phyloP scores from a whole-genome alignment of 2,329 filamentous ascomycete species.

The Aspergillus sp. region DNA sequence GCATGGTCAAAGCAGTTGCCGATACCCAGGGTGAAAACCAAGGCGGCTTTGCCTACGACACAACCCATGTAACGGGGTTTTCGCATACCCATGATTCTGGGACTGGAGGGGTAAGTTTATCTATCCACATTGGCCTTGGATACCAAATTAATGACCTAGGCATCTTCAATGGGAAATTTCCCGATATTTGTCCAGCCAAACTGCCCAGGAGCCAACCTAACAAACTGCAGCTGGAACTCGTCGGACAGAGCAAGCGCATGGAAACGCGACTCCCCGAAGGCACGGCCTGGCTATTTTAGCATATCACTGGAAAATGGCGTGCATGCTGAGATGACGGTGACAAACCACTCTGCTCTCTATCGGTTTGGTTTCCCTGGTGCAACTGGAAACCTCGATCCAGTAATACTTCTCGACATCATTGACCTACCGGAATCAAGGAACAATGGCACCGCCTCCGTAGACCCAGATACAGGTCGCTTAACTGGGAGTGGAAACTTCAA shows the following conservation, averaged over 20 bases:
- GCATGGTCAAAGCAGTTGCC: slow-evolving; percentile 57
- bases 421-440: slow-evolving; percentile 63
- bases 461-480: slow-evolving; percentile 58
- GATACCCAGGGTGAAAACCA: slow-evolving; percentile 56
- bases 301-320: slow-evolving; percentile 60
- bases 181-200: slow-evolving; percentile 66
- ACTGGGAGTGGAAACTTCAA: slow-evolving; percentile 62
- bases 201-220: slow-evolving; percentile 61
- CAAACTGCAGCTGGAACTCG: slow-evolving; percentile 62
- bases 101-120: slow-evolving; percentile 45
- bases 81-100: slow-evolving; percentile 54
- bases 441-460: slow-evolving; percentile 57
- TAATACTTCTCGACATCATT: slow-evolving; percentile 65
- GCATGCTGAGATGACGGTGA: slow-evolving; percentile 65
- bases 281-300: slow-evolving; percentile 65
- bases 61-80: slow-evolving; percentile 53
- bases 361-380: slow-evolving; percentile 58
- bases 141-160: slow-evolving; percentile 8
- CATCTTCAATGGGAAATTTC: slow-evolving; percentile 65
- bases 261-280: slow-evolving; percentile 52
- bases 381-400: slow-evolving; percentile 46
- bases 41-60: slow-evolving; percentile 57
- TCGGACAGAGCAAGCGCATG: slow-evolving; percentile 51
- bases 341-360: slow-evolving; percentile 65
- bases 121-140: neutral